Percentiles rank a stretch among this genome's conserved stretches.
Evolutionary conservation across 2,329 filamentous ascomycete species (phyloP).

Genomic region (Pseudopithomyces maydicus): DNA sequence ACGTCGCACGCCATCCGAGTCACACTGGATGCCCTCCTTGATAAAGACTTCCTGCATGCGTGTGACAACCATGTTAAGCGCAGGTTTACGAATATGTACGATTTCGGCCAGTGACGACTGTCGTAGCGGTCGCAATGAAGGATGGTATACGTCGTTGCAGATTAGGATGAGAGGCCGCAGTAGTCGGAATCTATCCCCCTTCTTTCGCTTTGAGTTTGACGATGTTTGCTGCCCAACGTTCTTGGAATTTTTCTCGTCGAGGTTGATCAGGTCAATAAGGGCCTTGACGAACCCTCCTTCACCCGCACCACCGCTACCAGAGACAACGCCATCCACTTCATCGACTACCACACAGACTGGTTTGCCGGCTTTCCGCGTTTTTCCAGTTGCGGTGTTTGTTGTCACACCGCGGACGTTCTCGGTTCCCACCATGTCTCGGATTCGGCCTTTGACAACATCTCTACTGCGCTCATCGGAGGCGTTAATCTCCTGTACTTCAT

Average conservation of each 20-base stretch:
- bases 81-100: conserved; percentile 87
- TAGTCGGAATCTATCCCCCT: conserved; percentile 84
- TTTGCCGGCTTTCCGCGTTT: conserved; percentile 73
- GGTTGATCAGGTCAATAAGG: conserved; percentile 83
- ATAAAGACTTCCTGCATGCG: conserved; percentile 84
- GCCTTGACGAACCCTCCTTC: conserved; percentile 97
- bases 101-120: conserved; percentile 85
- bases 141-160: conserved; percentile 96
- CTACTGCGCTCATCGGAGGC: conserved; percentile 92
- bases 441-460: conserved; percentile 87
- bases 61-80: conserved; percentile 80
- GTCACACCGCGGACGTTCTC: conserved; percentile 84
- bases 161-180: conserved; percentile 90
- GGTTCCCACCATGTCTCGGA: conserved; percentile 88
- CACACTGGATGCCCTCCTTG: conserved; percentile 85
- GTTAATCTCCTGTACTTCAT: conserved; percentile 96
- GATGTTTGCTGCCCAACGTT: conserved; percentile 41
- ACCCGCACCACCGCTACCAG: conserved; percentile 72
- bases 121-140: conserved; percentile 83
- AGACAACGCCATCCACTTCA: conserved; percentile 92
- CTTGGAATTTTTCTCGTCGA: conserved; percentile 80
- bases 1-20: conserved; percentile 85
- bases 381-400: conserved; percentile 56
- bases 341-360: conserved; percentile 95
- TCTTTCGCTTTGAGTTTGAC: conserved; percentile 59